Evolutionary conservation across 495 filamentous ascomycete species (phyloP), one percentile per base, ranked within the genome.

Genomic region (Penicillium turbatum): DNA sequence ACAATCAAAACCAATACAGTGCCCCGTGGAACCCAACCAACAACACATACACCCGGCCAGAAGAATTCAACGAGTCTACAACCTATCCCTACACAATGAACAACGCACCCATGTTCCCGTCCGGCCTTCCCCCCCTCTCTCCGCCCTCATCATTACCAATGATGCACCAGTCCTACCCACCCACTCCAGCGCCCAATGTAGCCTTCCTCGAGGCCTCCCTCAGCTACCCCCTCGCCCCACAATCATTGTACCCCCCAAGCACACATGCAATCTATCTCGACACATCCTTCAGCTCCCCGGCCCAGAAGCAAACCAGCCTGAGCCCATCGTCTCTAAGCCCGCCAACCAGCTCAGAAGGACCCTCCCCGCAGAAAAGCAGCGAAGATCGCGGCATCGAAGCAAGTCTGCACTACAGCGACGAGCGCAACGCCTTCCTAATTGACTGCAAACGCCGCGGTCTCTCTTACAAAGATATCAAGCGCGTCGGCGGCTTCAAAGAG

Each of bases 381-480:
- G 38, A 34, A 13, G 34, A 35, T 4, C 45, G 32, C 11, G 5
- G 31, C 35, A 41, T 48, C 12, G 51, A 40, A 37, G 34, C 58
- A 7, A 41, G 24, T 8, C 16, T 59, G 4, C 54, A 54, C 50
- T 50, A 57, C 48, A 58, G 50, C 21, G 58, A 75, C 10, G 53
- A 60, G 6, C 81, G 82, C 50, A 84, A 95, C 62, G 66, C 74
- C 1, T 83, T 87, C 49, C 72, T 97, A 0, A 71, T 95, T 13
- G 60, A 76, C 12, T 79, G 72, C 43, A 89, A 87, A 66, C 60
- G 70, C 8, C 69, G 70, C n/a, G 88, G 88, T 0, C 71, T 87
- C 60, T 85, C 88, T 5, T 97, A 96, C 74, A 86, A 83, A 54
- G 81, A 89, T 26, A 96, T 97, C 61, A 85, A 84, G 42, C 64